Evolutionary conservation across 208 protist genomes (phyloP).

Genomic region (Acanthamoeba royreba): DNA sequence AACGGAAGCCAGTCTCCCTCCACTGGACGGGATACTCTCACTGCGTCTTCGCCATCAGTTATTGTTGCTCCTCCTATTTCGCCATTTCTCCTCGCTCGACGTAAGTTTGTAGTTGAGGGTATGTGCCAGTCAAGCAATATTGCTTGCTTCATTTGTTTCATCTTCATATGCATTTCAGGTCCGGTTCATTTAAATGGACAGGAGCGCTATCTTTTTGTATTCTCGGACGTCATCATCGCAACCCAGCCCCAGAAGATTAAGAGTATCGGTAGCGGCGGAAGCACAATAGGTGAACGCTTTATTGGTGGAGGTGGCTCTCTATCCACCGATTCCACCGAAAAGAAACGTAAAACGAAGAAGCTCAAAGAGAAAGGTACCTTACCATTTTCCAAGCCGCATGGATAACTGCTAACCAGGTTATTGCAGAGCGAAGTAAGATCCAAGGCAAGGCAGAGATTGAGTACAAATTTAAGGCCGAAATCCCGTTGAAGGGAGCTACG

Average conservation of each 20-base stretch:
- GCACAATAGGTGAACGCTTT: too few relatives aligned
- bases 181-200: background rate
- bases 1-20: background rate
- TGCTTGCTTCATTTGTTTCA: background rate
- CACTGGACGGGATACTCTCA: background rate
- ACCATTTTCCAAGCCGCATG: background rate
- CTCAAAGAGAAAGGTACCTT: background rate
- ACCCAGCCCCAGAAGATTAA: background rate
- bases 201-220: slow-evolving; percentile 24
- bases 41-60: background rate
- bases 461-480: background rate
- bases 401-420: background rate
- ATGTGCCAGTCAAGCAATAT: background rate
- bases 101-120: background rate
- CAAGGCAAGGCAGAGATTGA: background rate
- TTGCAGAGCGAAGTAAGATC: background rate
- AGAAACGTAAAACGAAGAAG: too few relatives aligned
- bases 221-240: slow-evolving; percentile 8
- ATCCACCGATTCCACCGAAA: too few relatives aligned
- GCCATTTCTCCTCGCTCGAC: background rate
- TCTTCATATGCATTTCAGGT: background rate
- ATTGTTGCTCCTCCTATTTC: background rate
- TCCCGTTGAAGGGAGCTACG: background rate
- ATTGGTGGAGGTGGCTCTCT: too few relatives aligned
- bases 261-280: background rate